Percentiles rank a stretch among this genome's conserved stretches.
phyloP scores from a whole-genome alignment of 2,329 filamentous ascomycete genomes.

The Westerdykella ornata region DNA sequence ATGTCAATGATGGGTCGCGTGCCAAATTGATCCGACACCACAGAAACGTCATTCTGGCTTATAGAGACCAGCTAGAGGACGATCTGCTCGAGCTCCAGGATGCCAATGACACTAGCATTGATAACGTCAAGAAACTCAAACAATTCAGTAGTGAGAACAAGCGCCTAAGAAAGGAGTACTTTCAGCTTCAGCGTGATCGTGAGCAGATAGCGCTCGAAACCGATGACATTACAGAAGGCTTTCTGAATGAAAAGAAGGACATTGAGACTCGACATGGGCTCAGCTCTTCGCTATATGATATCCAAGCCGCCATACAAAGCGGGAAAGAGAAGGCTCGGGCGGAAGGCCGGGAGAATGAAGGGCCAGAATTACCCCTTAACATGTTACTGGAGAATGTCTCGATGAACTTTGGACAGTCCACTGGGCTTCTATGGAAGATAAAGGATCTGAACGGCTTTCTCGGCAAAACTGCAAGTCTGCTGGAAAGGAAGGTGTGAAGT shows the following conservation, averaged over 20 bases:
- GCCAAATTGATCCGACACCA: constrained; percentile 40
- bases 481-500: constrained; percentile 29
- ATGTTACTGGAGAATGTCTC: constrained; percentile 28
- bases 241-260: constrained; percentile 21
- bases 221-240: constrained; percentile 41
- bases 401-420: constrained; percentile 21
- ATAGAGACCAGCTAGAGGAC: constrained; percentile 44
- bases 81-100: constrained; percentile 48
- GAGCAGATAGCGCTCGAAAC: constrained; percentile 46
- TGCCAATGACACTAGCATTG: constrained; percentile 46
- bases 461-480: constrained; percentile 29
- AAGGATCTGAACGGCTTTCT: constrained; percentile 31
- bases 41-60: constrained; percentile 44
- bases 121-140: constrained; percentile 42
- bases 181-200: constrained; percentile 44
- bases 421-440: constrained; percentile 26
- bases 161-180: constrained; percentile 42
- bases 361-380: constrained; percentile 26
- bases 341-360: constrained; percentile 29
- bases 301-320: constrained; percentile 33
- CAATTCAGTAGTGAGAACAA: constrained; percentile 41
- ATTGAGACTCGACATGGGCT: constrained; percentile 22
- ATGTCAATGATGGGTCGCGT: constrained; percentile 37
- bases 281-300: constrained; percentile 29
- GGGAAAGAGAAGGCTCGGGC: constrained; percentile 27